Evolutionary conservation across 192 early-diverging fungal genomes (phyloP), one percentile per base, ranked within the genome.

Genomic region (Linnemannia exigua): DNA sequence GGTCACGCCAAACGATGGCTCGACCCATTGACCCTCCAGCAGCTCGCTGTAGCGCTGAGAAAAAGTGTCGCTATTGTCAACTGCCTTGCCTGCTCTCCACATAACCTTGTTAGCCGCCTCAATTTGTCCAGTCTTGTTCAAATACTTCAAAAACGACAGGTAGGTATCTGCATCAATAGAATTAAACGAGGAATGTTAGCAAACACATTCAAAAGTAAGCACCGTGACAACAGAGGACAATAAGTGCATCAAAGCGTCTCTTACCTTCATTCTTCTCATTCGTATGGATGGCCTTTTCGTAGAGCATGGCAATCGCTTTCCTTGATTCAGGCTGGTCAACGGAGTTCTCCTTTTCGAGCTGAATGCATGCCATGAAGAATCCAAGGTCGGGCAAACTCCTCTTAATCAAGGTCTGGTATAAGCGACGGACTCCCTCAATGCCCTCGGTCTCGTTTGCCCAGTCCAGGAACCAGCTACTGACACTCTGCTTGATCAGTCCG

Each of bases 291-390:
- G 88, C 82, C 81, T 89, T 88, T 66, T 91, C 88, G 38, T 87
- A 91, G 61, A 91, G 77, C 66, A 77, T 75, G 20, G 63, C 67
- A 38, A 84, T 79, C 7, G 72, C 72, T 36, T 82, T 80, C 36
- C 80, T 76, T 38, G 82, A 79, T 1, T 70, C 54, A 14, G 51
- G 72, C 48, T 80, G 75, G 19, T 54, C 72, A 2, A 54, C 35
- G 0, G 52, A 77, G 47, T 81, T 69, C 28, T 71, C 72, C 19
- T 92, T 77, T 80, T 95, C 94, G 50, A 94, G 77, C 70, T 89
- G 87, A 50, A 95, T 67, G 77, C 94, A 95, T n/a, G 88, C 76
- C 73, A 89, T 88, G 81, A 90, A 93, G 79, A 95, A 95, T 6
- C 71, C 80, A 41, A 89, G 73, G 12, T 92, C 94, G 16, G 94